Conservation (phyloP, 331 rosid species). For the Telfairia occidentalis region DNA sequence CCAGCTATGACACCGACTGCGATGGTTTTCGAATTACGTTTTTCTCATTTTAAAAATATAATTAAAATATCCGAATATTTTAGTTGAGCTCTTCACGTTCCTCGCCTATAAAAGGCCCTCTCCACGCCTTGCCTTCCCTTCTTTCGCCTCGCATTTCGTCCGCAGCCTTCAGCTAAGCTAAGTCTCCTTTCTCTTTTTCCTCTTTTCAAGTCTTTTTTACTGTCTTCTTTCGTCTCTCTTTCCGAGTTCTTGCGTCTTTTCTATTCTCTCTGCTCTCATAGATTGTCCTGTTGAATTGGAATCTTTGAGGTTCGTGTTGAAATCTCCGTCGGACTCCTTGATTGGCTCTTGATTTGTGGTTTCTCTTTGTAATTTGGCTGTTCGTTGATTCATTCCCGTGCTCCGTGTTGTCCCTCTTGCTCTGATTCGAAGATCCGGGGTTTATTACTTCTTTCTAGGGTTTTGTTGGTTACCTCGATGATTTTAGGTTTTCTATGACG, state of each 20-base stretch:
- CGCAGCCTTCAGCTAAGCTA: conserved; percentile 5
- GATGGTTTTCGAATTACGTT: background rate
- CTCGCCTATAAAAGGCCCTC: conserved; percentile 24
- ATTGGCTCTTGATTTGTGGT: background rate
- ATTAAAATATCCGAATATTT: background rate
- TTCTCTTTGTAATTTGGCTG: background rate
- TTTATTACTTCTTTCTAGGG: conserved; percentile 1
- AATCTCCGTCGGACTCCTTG: background rate
- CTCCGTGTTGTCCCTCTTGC: background rate
- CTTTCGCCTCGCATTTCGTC: conserved; percentile 13
- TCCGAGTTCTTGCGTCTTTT: background rate
- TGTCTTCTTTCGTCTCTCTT: background rate
- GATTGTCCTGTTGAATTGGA: background rate
- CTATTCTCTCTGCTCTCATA: background rate
- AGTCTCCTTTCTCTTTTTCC: background rate
- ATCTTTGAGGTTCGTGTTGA: background rate
- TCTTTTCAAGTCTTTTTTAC: background rate
- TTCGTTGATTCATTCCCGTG: background rate
- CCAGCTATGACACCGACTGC: conserved; percentile 12
- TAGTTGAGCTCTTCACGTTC: background rate
- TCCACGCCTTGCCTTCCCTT: background rate
- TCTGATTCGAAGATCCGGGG: conserved; percentile 10
- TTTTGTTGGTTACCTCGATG: conserved; percentile 30
- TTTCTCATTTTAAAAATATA: background rate
- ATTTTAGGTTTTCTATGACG: conserved; percentile 38